Conservation (phyloP, 2,329 filamentous ascomycete species). For the Verticillium klebahnii region DNA sequence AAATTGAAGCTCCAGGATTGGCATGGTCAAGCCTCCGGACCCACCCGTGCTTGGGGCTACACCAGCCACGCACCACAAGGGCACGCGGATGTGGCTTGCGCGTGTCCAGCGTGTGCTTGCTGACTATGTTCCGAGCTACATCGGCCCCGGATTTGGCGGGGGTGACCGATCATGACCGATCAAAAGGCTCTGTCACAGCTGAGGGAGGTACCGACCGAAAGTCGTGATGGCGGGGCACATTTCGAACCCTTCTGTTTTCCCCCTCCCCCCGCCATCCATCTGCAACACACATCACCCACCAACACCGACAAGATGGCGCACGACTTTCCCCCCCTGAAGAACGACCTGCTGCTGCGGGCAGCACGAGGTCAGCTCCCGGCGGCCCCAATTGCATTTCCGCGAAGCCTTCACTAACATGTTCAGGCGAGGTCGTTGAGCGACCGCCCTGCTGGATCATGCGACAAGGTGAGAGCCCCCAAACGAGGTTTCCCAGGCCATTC, state of each 20-base stretch:
- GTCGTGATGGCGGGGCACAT: background rate
- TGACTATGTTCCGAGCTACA: background rate
- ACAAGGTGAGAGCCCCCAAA: constrained; percentile 61
- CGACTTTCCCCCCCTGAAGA: constrained; percentile 79
- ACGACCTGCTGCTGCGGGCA: constrained; percentile 86
- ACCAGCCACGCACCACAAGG: background rate
- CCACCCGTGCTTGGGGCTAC: background rate
- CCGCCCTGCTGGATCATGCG: constrained; percentile 99
- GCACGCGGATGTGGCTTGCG: background rate
- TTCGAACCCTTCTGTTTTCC: background rate
- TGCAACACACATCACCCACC: background rate
- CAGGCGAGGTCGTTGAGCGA: constrained; percentile 85
- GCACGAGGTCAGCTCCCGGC: constrained; percentile 66
- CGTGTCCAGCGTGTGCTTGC: background rate
- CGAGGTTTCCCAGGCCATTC: background rate
- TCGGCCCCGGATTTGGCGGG: background rate
- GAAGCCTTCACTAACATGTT: constrained; percentile 14
- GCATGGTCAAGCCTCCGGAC: background rate
- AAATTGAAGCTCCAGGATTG: constrained; percentile 2
- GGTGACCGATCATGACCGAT: background rate
- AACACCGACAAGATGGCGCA: constrained; percentile 51
- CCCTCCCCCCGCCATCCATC: background rate
- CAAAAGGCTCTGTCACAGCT: background rate
- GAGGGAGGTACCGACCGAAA: background rate
- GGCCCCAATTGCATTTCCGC: background rate